Evolutionary conservation across 2,329 filamentous ascomycete genomes (phyloP).

Genomic region (Neurospora sp.): DNA sequence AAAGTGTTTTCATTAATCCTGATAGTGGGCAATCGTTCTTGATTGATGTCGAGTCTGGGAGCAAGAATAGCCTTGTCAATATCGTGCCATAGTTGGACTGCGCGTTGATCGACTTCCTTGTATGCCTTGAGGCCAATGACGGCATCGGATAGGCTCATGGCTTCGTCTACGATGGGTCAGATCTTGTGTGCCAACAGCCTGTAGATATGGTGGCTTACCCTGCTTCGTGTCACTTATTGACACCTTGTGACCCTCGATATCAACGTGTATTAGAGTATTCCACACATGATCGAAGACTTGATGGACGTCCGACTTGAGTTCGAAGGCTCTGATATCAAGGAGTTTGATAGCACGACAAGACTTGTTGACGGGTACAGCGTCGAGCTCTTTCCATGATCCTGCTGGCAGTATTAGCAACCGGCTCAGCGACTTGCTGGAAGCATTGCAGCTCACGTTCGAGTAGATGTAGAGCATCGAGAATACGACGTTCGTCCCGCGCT

Average conservation of each 20-base stretch:
- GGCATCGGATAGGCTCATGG: conserved; percentile 43
- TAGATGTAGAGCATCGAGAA: conserved; percentile 47
- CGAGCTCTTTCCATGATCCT: conserved; percentile 50
- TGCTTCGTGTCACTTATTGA: conserved; percentile 43
- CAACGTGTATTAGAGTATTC: conserved; percentile 55
- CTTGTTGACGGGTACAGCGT: conserved; percentile 49
- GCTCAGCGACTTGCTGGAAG: neutral
- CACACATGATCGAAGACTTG: conserved; percentile 62
- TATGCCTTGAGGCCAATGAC: conserved; percentile 48
- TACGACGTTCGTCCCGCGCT: conserved; percentile 42
- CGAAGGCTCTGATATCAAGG: conserved; percentile 53
- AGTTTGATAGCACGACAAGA: conserved; percentile 55
- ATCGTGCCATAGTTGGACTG: conserved; percentile 51
- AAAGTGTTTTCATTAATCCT: conserved; percentile 36
- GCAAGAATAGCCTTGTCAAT: conserved; percentile 51
- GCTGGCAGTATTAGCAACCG: conserved; percentile 16
- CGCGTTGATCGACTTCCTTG: conserved; percentile 50
- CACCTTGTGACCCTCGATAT: conserved; percentile 45
- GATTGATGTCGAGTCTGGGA: conserved; percentile 44
- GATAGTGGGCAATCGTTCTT: conserved; percentile 28
- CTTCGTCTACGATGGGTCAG: conserved; percentile 30
- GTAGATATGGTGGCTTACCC: conserved; percentile 28
- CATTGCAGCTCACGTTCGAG: conserved; percentile 39
- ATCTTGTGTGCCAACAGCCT: conserved; percentile 6
- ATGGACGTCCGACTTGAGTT: conserved; percentile 56